Base-by-base conservation (phyloP, 805 yeast species). In the Candida saitoana region DNA sequence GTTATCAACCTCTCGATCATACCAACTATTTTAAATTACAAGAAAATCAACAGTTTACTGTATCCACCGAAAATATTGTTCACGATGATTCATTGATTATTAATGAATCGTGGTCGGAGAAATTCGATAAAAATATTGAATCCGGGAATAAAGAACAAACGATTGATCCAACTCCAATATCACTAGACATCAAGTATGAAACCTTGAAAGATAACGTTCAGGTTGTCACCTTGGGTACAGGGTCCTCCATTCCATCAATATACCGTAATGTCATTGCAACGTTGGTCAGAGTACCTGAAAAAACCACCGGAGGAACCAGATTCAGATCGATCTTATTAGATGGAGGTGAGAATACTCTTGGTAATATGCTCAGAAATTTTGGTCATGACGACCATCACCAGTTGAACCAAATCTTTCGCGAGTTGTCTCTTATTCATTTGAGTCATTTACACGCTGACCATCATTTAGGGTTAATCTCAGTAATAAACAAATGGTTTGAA, bases 401-500 rank as follows among this genome's bases (percentile, higher is more conserved):
- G 27, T 49, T 59, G 19, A 43, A 45, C 19, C 54, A 56, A 17
- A 61, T 84, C 2, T 70, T 90, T 47, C 49, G 63, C 32, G 95
- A 90, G 52, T 62, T 90, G 43, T 66, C 74, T 24, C 44, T 87
- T 41, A 67, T 91, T 16, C 86, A 78, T 54, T 66, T 93, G 41
- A 84, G 95, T 51, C 99, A 93, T 68, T 69, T 91, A 52, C 99
- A 93, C 62, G 99, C 98, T 0, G 99, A 93, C 59, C 99, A 93
- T 59, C 97, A 91, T 60, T 65, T 93, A 33, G 99, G 99, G 0
- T 70, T 86, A 4, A 65, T 84, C 6, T 75, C 87, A 4, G 60
- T 93, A 3, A 69, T 93, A 19, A 69, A 71, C 30, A 79, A 78
- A 48, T 90, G 97, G 95, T 69, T 76, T 44, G 56, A 61, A 24